phyloP scores from a whole-genome alignment of 371 early-diverging fungal genomes.

The Mucor indicus region DNA sequence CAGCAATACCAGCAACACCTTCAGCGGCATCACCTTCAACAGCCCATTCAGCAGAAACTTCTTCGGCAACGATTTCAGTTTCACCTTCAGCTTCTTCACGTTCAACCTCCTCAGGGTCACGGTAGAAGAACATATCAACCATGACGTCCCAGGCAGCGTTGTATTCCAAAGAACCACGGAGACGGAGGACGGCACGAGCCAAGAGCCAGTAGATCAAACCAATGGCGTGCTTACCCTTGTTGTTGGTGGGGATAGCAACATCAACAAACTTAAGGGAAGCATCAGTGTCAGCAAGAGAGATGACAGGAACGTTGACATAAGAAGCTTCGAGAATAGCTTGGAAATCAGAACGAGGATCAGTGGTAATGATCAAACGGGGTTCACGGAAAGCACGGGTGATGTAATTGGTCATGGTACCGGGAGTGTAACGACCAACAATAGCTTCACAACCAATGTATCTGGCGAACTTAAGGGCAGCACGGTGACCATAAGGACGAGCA shows the following conservation, averaged over 20 bases:
- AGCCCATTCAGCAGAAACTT: constrained; percentile 28
- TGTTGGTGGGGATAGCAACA: constrained; percentile 99
- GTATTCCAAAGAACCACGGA: constrained; percentile 92
- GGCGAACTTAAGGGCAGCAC: constrained; percentile 98
- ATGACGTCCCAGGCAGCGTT: constrained; percentile 88
- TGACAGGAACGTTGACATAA: constrained; percentile 99
- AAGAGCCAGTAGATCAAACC: constrained; percentile 98
- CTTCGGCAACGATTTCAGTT: constrained; percentile 20
- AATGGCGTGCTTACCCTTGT: constrained; percentile 97
- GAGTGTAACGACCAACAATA: constrained; percentile 99
- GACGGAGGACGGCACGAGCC: constrained; percentile 97
- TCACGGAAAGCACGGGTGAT: constrained; percentile 98
- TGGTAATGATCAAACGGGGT: constrained; percentile 97
- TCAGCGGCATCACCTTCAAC: constrained; percentile 34
- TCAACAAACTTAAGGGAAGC: constrained; percentile 94
- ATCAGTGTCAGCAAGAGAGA: constrained; percentile 99
- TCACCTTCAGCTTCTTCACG: constrained; percentile 54
- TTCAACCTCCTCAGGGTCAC: constrained; percentile 91
- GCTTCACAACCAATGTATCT: constrained; percentile 97
- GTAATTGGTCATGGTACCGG: constrained; percentile 99
- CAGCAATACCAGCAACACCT: constrained; percentile 38
- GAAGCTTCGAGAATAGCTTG: constrained; percentile 99
- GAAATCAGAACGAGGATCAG: constrained; percentile 98
- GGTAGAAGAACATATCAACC: constrained; percentile 99
- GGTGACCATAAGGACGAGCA: constrained; percentile 98